Conservation (phyloP, 2,329 filamentous ascomycete genomes). For the Colletotrichum sp. region DNA sequence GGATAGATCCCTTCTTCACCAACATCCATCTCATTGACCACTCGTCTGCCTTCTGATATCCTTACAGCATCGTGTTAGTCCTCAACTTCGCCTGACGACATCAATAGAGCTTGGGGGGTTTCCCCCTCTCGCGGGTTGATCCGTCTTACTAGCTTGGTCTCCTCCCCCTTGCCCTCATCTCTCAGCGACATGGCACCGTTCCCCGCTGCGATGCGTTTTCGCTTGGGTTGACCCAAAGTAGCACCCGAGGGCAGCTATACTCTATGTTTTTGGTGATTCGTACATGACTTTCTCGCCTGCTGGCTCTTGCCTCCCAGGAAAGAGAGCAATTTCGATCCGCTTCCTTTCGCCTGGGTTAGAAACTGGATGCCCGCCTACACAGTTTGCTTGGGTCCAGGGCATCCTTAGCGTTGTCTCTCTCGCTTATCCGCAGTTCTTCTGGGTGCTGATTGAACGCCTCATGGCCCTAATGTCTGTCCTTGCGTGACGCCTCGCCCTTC, state of each 20-base stretch:
- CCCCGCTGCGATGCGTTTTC: background rate
- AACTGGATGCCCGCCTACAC: background rate
- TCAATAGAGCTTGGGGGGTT: background rate
- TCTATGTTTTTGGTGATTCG: background rate
- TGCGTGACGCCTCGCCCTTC: conserved; percentile 6
- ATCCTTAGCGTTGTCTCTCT: conserved; percentile 1
- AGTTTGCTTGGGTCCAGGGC: background rate
- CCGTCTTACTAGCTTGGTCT: background rate
- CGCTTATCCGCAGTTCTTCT: background rate
- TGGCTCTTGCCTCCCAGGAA: background rate
- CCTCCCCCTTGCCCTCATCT: background rate
- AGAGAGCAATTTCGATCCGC: background rate
- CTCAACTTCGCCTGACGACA: background rate
- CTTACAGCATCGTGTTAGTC: background rate
- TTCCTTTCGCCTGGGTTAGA: background rate
- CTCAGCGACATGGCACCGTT: background rate
- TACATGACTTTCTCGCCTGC: background rate
- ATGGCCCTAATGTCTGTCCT: background rate
- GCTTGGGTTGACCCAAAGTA: conserved; percentile 16
- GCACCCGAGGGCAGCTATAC: background rate
- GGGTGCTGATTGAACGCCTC: background rate
- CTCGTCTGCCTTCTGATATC: background rate
- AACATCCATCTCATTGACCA: background rate
- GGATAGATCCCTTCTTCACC: background rate
- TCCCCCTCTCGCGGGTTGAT: background rate